Evolutionary conservation across 2,329 filamentous ascomycete genomes (phyloP).

Genomic region (Metarhizium robertsii): DNA sequence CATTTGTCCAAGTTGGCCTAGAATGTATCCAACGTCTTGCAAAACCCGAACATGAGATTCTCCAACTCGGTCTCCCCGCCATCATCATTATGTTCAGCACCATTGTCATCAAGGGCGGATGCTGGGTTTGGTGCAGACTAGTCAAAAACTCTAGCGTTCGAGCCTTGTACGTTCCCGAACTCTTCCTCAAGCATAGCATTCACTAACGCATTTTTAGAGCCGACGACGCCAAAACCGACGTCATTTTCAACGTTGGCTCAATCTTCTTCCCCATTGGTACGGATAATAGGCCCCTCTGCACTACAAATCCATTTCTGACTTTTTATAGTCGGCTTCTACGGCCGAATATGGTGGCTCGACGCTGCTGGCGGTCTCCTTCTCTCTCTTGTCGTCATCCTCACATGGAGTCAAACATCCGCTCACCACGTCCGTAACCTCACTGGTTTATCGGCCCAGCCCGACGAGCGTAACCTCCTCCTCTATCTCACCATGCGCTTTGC

Average conservation of each 20-base stretch:
- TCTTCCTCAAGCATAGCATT: background rate
- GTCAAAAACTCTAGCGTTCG: slow-evolving; percentile 82
- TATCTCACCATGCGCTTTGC: slow-evolving; percentile 94
- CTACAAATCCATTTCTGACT: background rate
- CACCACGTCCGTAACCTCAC: slow-evolving; percentile 75
- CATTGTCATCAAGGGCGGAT: slow-evolving; percentile 70
- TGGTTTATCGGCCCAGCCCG: slow-evolving; percentile 67
- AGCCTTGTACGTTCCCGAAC: slow-evolving; percentile 46
- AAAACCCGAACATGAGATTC: slow-evolving; percentile 52
- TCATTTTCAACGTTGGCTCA: slow-evolving; percentile 84
- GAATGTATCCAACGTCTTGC: slow-evolving; percentile 59
- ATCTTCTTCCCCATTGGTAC: slow-evolving; percentile 72
- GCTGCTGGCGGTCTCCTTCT: slow-evolving; percentile 68
- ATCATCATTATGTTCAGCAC: slow-evolving; percentile 74
- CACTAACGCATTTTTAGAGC: slow-evolving; percentile 22
- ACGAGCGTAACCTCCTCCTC: slow-evolving; percentile 75
- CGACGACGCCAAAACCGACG: slow-evolving; percentile 55
- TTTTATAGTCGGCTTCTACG: slow-evolving; percentile 55
- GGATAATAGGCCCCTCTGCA: slow-evolving; percentile 7
- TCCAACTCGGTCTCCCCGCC: slow-evolving; percentile 64
- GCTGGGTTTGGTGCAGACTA: slow-evolving; percentile 81
- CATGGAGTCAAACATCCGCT: slow-evolving; percentile 65
- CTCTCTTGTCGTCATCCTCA: slow-evolving; percentile 70
- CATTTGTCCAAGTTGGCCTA: slow-evolving; percentile 69
- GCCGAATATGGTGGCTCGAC: slow-evolving; percentile 76